Conservation (phyloP, 2,329 filamentous ascomycete genomes). For the Colletotrichum filicis region DNA sequence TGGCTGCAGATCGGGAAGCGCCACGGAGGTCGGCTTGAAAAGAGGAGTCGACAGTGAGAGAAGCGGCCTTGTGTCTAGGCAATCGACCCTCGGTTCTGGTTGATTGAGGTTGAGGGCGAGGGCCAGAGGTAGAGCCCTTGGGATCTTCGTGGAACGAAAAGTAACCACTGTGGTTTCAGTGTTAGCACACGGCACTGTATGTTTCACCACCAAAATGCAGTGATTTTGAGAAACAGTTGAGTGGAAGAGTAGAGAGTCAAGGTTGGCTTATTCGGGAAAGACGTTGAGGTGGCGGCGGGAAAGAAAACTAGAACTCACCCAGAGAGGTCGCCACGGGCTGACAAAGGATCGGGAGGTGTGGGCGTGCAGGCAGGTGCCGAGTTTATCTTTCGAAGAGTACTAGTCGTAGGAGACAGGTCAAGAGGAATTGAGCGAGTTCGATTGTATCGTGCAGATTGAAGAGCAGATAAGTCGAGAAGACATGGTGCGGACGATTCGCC, state of each 20-base stretch:
- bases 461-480: constrained; percentile 14
- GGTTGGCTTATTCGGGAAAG: background rate
- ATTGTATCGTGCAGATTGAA: constrained; percentile 22
- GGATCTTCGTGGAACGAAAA: constrained; percentile 71
- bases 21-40: constrained; percentile 14
- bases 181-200: constrained; percentile 40
- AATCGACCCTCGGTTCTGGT: constrained; percentile 53
- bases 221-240: too few species aligned
- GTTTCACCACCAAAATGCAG: background rate
- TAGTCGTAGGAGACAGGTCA: constrained; percentile 52
- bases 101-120: constrained; percentile 64
- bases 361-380: constrained; percentile 48
- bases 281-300: background rate
- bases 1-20: constrained; percentile 22
- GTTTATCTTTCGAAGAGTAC: constrained; percentile 48
- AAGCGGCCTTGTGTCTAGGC: constrained; percentile 48
- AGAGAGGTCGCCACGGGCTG: constrained; percentile 67
- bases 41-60: constrained; percentile 44
- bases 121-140: constrained; percentile 54
- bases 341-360: constrained; percentile 61
- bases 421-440: constrained; percentile 64
- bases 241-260: too few species aligned
- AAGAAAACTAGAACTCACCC: constrained; percentile 58
- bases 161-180: constrained; percentile 57
- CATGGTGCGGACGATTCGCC: constrained; percentile 19